Evolutionary conservation across 768 basidiomycete genomes (phyloP), one percentile per base, ranked within the genome.

Genomic region (Trametes maxima): DNA sequence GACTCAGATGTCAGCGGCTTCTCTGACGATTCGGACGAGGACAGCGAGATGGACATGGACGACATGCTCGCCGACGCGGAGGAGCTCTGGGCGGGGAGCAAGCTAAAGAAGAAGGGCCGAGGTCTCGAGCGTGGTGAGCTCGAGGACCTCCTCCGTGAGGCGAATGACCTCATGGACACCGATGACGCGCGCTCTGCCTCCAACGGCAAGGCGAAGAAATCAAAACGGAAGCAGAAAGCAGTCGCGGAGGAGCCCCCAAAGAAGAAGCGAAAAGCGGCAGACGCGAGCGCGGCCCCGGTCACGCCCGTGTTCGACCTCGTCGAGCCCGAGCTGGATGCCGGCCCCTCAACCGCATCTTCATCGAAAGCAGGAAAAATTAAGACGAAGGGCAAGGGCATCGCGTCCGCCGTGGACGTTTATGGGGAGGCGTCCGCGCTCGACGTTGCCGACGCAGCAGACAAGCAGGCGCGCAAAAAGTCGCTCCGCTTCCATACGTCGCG

Each of bases 401-500:
- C 82, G 3, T 92, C 83, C 64, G 92, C 94, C 52, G 97, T 97
- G 14, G 73, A 89, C 67, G 79, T 84, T 2, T 93, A 84, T 65
- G 92, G 95, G 54, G 97, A 98, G 69, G 79, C 85, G 3, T 84
- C 83, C 1, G 72, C 82, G 16, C 81, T 98, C 17, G 80, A 83
- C 59, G 76, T 82, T 36, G 84, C 85, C 11, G 96, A 98, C 66
- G 83, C 87, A 21, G 82, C 81, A 5, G 96, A 98, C 77, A 97
- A 97, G 73, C 83, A 79, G 19, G 87, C 90, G 3, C 86, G 89
- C 57, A 89, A 86, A 66, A 90, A 89, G 65, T 85, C 91, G 7
- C 82, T 98, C 35, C 88, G 90, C 37, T 99, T 98, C 85, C 92
- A 98, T 75, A 94, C 94, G 5, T 84, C 92, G 55, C 91, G 89